Base-by-base conservation (phyloP, 108 stramenopile genomes). In the Fragilariopsis cylindrus region DNA sequence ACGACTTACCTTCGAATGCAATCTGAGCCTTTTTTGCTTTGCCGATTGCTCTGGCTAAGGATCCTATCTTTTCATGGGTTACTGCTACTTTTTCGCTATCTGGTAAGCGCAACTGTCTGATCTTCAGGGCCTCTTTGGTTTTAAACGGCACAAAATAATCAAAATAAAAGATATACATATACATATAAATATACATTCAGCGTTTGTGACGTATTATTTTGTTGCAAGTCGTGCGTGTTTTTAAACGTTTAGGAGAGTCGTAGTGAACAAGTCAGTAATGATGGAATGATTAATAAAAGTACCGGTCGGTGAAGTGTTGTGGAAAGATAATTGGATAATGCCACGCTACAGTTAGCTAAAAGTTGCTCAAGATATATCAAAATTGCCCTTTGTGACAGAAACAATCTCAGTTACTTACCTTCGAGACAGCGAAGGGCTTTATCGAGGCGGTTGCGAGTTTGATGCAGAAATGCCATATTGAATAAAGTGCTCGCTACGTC, bases 401-500 rank as follows among this genome's bases (percentile, higher is more conserved):
- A 30, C 30, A 30, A 30, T 1, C 2, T 30, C 30, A 30, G 30
- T 30, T n/a, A 63, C 62, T 63, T 63, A 63, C 62, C 62, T 52
- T 87, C 81, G 12, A 91, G 65, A 72, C 90, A 94, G 50, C 84
- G 81, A 3, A 85, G 70, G 1, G 90, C 92, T 48, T 78, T 74
- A n/a, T 87, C 86, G 12, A 81, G 54, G 11, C 84, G 86, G 65
- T 84, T 77, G 15, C 84, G 66, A 8, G 76, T 76, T 60, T 88
- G 84, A 58, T 85, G 82, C 9, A 88, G 73, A 70, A 81, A 81
- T 7, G 89, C 86, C 82, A 90, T 94, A 62, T 91, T 86, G 77
- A 85, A 91, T 56, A 94, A 66, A 30, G 88, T 89, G 68, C 78
- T 84, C 9, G 92, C 92, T 48, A 94, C 92, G 67, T 94, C 93